Evolutionary conservation across 1,139 yeast species (phyloP), one percentile per base, ranked within the genome.

Genomic region (Lodderomyces orthopsilosis): DNA sequence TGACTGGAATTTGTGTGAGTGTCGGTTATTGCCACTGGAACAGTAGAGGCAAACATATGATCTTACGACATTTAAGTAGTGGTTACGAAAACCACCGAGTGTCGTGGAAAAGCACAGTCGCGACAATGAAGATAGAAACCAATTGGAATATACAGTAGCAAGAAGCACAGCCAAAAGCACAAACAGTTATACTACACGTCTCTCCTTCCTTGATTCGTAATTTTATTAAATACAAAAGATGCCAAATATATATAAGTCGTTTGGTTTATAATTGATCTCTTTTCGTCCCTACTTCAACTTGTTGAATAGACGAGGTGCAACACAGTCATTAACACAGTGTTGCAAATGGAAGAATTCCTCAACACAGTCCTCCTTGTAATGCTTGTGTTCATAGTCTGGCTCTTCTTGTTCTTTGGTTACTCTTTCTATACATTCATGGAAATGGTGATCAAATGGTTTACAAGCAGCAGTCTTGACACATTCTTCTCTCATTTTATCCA

Each of bases 301-400:
- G 74, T 81, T 72, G 75, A 93, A 90, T 65, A 91, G 77, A 68
- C 83, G 84, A 69, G 96, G 96, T 49, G 96, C 93, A 62, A 88
- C 90, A 75, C 96, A 84, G 65, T 86, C 93, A 69, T 88, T 89
- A 61, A 91, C 62, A 75, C 95, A 89, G 70, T 93, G 98, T 68
- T 88, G 88, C 65, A 90, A 78, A 72, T 93, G 98, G 91, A 91
- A 91, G 73, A 85, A 93, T 73, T 93, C 98, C 71, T 93, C 98
- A 52, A 91, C 85, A 76, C 98, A 93, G 71, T 91, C 96, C 74
- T 91, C 98, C 72, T 91, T 90, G 77, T 88, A 77, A n/a, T 75
- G 83, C 61, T 77, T 77, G 46, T 84, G 82, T 30, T 72, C 96
- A 65, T 91, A 90, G 52, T 74, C 95, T 54, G 80, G 85, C 60